Base-by-base conservation (phyloP, 2,329 filamentous ascomycete species). In the Moelleriella libera region DNA sequence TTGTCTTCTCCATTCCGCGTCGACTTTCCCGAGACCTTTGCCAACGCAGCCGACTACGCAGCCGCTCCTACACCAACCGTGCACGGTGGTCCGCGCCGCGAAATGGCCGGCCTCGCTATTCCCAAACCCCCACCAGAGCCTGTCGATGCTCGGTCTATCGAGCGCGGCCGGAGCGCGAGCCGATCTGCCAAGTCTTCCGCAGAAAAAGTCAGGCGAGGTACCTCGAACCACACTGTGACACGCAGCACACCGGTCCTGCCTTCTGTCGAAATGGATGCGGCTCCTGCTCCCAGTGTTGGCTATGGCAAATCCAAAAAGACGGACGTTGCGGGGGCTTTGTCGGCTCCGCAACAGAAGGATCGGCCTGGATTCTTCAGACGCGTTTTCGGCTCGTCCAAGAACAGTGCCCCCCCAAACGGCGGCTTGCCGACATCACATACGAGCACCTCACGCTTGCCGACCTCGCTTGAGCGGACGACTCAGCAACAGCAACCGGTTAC, bases 331-430 rank as follows among this genome's bases (percentile, higher is more conserved):
- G 34, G 34, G 60, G 51, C 63, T 61, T 51, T 68, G 59, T 52
- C 68, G 59, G 52, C 68, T 63, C 54, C 69, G 56, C 65, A 64
- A 48, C 61, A 71, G 46, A 86, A 84, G 60, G 82, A 87, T 58
- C 80, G 81, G 49, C 85, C 78, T 7, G 89, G 92, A 21, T 97
- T 98, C 69, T 97, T 97, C 69, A 81, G 88, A 56, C 80, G 90
- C 52, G 85, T 97, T 40, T 97, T 97, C 68, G 86, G 71, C 43
- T 84, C 82, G 8, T 79, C 84, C 37, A 85, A 75, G 59, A 75
- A 66, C 45, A 71, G 11, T 28, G 28, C 39, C 30, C 6, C 37
- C 40, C 30, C 14, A 47, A 43, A 48, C 48, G 14, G 37, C 43
- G 47, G 30, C 44, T 47, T 9, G 30, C 21, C 37, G 1, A 21